These are phyloP conservation scores for Porphyrellus cyaneotinctus DNA, from an alignment of 768 basidiomycete genomes.

Conservation along the genomic window DNA sequence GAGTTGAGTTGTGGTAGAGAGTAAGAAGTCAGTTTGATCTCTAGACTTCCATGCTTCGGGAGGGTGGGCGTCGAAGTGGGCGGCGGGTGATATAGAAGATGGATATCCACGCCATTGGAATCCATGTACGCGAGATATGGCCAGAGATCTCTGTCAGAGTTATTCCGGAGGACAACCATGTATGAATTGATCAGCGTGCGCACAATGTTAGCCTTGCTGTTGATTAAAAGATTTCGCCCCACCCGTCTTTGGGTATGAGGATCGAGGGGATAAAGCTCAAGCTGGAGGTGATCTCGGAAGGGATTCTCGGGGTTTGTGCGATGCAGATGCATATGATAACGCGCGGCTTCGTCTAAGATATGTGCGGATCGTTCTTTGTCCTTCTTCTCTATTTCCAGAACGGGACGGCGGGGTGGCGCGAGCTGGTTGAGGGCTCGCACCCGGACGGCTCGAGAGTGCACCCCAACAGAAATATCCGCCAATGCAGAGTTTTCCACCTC, in stretches of 20 bases:
- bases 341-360: constrained; percentile 53
- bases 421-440: constrained; percentile 46
- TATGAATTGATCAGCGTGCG: constrained; percentile 44
- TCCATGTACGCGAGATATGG: constrained; percentile 63
- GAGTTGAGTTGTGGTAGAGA: constrained; percentile 42
- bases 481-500: constrained; percentile 41
- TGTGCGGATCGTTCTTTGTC: constrained; percentile 35
- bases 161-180: constrained; percentile 46
- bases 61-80: constrained; percentile 42
- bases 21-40: constrained; percentile 39
- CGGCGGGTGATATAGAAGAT: constrained; percentile 52
- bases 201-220: constrained; percentile 46
- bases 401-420: constrained; percentile 33
- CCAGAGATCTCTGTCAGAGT: constrained; percentile 52
- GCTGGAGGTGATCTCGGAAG: constrained; percentile 43
- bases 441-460: constrained; percentile 37
- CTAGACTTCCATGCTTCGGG: constrained; percentile 34
- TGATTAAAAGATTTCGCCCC: constrained; percentile 44
- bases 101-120: constrained; percentile 49
- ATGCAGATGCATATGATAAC: constrained; percentile 56
- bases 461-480: constrained; percentile 50
- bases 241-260: constrained; percentile 39
- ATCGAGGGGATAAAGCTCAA: constrained; percentile 53
- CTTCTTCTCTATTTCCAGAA: constrained; percentile 36
- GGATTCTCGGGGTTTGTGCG: constrained; percentile 47